Conservation (phyloP, 2,329 filamentous ascomycete species). For the Alternaria burnsii region DNA sequence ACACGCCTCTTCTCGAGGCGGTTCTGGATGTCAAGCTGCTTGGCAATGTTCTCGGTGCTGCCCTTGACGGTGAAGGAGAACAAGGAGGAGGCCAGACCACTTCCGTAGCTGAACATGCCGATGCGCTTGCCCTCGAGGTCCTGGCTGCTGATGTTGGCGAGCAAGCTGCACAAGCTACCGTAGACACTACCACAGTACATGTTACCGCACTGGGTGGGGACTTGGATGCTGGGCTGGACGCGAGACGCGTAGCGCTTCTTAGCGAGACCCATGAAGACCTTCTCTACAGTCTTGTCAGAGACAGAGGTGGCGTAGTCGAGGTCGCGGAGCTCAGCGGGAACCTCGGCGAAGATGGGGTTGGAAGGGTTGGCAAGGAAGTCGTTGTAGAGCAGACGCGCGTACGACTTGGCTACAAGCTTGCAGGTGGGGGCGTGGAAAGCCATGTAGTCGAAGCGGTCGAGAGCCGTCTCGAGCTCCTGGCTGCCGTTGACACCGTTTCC, state of each 20-base stretch:
- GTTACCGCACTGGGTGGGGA: conserved; percentile 64
- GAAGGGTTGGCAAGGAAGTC: conserved; percentile 59
- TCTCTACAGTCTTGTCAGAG: conserved; percentile 62
- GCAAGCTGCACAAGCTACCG: conserved; percentile 58
- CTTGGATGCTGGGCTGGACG: conserved; percentile 60
- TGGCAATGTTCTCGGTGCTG: conserved; percentile 56
- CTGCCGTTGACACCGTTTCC: conserved; percentile 49
- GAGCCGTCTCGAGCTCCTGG: conserved; percentile 53
- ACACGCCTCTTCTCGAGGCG: conserved; percentile 56
- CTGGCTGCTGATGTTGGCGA: conserved; percentile 57
- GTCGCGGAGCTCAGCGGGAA: conserved; percentile 58
- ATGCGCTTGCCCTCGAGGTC: conserved; percentile 61
- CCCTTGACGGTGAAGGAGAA: conserved; percentile 60
- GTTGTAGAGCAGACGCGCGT: conserved; percentile 62
- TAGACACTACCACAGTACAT: conserved; percentile 65
- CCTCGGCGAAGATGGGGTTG: conserved; percentile 60
- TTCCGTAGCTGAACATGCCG: conserved; percentile 63
- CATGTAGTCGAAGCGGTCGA: conserved; percentile 65
- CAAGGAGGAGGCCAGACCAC: conserved; percentile 60
- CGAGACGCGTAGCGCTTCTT: conserved; percentile 62
- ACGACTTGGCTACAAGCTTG: conserved; percentile 64
- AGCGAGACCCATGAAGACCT: conserved; percentile 61
- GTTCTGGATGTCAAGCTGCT: conserved; percentile 58
- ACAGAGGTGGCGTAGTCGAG: conserved; percentile 58
- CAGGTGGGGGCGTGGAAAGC: conserved; percentile 64